Conservation (phyloP, 345 rosid genomes). For the Salix brachista region DNA sequence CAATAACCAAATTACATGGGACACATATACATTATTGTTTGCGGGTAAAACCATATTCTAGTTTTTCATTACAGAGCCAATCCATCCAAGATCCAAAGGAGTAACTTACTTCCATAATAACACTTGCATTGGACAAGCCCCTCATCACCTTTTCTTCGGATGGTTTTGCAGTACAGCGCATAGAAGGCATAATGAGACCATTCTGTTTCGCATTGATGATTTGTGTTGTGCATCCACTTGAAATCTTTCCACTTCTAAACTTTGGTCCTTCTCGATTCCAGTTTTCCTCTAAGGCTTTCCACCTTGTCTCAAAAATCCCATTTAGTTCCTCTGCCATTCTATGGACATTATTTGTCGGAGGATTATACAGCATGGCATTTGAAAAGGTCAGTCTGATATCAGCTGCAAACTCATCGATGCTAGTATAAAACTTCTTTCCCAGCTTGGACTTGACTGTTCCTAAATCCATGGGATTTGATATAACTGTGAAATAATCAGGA, state of each 20-base stretch:
- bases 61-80: neutral
- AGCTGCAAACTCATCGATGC: conserved; percentile 61
- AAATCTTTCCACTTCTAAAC: conserved; percentile 19
- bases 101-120: conserved; percentile 35
- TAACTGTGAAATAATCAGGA: conserved; percentile 79
- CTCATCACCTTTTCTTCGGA: conserved; percentile 23
- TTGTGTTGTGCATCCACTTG: conserved; percentile 26
- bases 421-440: conserved; percentile 40
- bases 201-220: conserved; percentile 27
- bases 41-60: neutral
- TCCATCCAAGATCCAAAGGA: neutral
- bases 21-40: neutral
- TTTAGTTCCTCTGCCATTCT: conserved; percentile 42
- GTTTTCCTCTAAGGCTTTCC: conserved; percentile 58
- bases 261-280: conserved; percentile 22
- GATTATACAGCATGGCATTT: conserved; percentile 84
- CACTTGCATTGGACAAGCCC: conserved; percentile 19
- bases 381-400: conserved; percentile 74
- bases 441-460: conserved; percentile 67
- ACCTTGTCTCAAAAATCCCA: conserved; percentile 49
- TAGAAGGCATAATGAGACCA: conserved; percentile 35
- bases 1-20: neutral
- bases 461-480: conserved; percentile 78
- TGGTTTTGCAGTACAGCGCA: conserved; percentile 21
- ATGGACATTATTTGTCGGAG: conserved; percentile 53